Conservation (phyloP, 495 filamentous ascomycete genomes). For the Xylaria acuta region DNA sequence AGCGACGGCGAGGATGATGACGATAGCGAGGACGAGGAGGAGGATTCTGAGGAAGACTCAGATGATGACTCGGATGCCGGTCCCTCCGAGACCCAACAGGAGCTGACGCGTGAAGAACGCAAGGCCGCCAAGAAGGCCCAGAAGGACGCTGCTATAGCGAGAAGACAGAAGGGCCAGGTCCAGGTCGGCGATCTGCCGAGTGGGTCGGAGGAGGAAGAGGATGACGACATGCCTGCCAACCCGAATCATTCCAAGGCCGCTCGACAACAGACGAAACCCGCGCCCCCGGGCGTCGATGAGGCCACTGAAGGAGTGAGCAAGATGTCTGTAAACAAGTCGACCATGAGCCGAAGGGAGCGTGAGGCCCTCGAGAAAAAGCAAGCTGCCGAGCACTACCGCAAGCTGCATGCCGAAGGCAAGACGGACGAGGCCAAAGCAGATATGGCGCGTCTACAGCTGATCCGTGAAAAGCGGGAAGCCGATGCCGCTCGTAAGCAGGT, state of each 20-base stretch:
- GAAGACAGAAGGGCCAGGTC: constrained; percentile 64
- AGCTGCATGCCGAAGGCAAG: constrained; percentile 94
- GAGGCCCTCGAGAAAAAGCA: constrained; percentile 88
- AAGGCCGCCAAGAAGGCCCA: constrained; percentile 86
- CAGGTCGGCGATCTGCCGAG: constrained; percentile 85
- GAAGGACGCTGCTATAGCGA: constrained; percentile 86
- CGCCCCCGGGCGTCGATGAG: constrained; percentile 53
- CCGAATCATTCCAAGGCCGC: constrained; percentile 83
- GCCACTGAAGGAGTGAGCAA: constrained; percentile 56
- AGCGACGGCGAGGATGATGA: constrained; percentile 56
- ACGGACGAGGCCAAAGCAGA: constrained; percentile 97
- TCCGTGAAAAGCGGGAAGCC: constrained; percentile 84
- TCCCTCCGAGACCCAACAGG: constrained; percentile 43
- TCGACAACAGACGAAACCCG: constrained; percentile 58
- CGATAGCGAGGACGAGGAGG: constrained; percentile 50
- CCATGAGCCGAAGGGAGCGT: constrained; percentile 75
- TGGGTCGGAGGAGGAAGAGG: constrained; percentile 68
- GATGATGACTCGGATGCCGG: constrained; percentile 46
- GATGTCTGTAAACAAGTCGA: constrained; percentile 33
- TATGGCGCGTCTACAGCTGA: constrained; percentile 77
- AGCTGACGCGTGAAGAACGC: constrained; percentile 83
- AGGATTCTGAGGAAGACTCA: constrained; percentile 51
- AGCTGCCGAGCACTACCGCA: constrained; percentile 88
- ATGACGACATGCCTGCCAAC: constrained; percentile 77
- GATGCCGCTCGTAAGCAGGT: constrained; percentile 70